Evolutionary conservation across 345 rosid species (phyloP), one percentile per base, ranked within the genome.

Genomic region (Noccaea caerulescens): DNA sequence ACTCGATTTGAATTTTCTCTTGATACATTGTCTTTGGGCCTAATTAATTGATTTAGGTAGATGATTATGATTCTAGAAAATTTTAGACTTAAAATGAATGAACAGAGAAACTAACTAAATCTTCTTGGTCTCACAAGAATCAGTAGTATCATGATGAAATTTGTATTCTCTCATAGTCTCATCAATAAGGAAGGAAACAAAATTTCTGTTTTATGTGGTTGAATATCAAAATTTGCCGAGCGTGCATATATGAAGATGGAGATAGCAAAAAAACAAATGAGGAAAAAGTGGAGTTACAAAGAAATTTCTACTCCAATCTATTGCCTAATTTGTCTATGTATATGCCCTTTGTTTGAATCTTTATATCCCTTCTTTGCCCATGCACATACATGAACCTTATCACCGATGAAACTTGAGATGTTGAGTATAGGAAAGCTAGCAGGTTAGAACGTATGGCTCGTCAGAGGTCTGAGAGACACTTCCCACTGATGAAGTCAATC

Each of bases 401-500:
- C 30, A 27, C 30, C 16, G 11, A 42, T 5, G 65, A 14, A 58
- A 44, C 43, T 52, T 38, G 39, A 37, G 59, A 18, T 16, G 43
- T 44, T 44, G 20, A 68, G 9, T 25, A 55, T 13, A 54, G 43
- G 53, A 43, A 43, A 60, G 37, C 37, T 12, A 34, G 1, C 8
- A 70, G 58, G 33, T 58, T 4, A 20, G 27, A 38, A 20, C 46
- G 34, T 55, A 8, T 49, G 47, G 37, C 50, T 51, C 20, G 23
- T 89, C 77, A 91, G 63, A 95, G 98, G 72, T 89, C 91, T 6
- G 85, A 72, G 25, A 92, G 76, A 76, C 79, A 62, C 81, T 95
- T 95, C 9, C 97, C 96, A 13, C 57, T 79, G 73, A 92, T 78
- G 78, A 80, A 94, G 47, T 92, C 90, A 39, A 92, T 39, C 38